These are phyloP conservation scores for Xanthoconium separans DNA, from an alignment of 1,284 basidiomycete species.

Conservation along the genomic window DNA sequence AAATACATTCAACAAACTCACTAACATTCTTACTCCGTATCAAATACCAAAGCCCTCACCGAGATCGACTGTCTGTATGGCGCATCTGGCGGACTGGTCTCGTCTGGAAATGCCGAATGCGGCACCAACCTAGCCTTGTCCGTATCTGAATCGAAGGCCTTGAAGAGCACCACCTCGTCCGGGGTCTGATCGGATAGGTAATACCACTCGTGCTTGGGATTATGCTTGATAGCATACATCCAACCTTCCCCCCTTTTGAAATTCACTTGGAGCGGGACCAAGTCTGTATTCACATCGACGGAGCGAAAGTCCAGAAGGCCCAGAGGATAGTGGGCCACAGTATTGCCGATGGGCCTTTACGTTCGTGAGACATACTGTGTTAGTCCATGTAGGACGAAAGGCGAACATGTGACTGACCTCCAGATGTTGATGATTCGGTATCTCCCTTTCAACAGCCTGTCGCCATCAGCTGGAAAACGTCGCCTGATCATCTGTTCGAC, in stretches of 20 bases:
- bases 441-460: background rate
- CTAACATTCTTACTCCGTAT: too few relatives aligned
- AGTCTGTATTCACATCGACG: background rate
- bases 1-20: too few relatives aligned
- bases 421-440: background rate
- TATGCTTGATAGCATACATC: background rate
- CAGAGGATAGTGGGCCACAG: background rate
- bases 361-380: too few relatives aligned
- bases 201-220: conserved; percentile 42
- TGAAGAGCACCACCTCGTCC: conserved; percentile 36
- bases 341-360: background rate
- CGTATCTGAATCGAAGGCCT: conserved; percentile 43
- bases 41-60: too few relatives aligned
- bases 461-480: background rate
- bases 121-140: too few relatives aligned
- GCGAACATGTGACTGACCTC: background rate
- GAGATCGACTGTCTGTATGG: too few relatives aligned
- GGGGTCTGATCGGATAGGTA: background rate
- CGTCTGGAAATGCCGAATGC: too few relatives aligned
- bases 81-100: too few relatives aligned
- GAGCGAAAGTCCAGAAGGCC: too few relatives aligned
- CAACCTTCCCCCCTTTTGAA: background rate
- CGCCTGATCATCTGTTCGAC: background rate
- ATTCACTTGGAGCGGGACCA: background rate
- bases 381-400: background rate